Percentiles rank a stretch among this genome's conserved stretches.
Conservation (phyloP, 2,329 filamentous ascomycete species). For the Talaromyces funiculosus region DNA sequence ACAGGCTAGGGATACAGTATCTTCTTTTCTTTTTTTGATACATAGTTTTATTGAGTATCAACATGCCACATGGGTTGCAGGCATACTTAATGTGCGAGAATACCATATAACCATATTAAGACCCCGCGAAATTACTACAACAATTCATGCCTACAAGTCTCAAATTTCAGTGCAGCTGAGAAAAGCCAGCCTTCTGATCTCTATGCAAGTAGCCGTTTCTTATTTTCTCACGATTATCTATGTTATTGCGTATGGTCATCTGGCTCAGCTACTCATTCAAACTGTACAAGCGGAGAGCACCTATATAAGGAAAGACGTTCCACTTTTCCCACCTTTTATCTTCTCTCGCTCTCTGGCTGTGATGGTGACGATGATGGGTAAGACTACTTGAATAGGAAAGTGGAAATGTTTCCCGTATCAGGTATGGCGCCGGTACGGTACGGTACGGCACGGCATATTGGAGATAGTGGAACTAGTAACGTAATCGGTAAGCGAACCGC, state of each 20-base stretch:
- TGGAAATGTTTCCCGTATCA: background rate
- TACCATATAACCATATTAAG: background rate
- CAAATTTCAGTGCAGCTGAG: background rate
- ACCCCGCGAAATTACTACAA: background rate
- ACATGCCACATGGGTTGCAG: background rate
- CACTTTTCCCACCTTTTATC: background rate
- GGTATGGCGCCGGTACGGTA: background rate
- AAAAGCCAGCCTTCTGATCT: background rate
- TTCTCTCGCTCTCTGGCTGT: background rate
- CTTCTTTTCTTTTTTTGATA: background rate
- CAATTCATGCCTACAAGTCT: no score
- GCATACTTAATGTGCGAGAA: background rate
- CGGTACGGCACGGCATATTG: background rate
- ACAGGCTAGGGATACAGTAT: no score
- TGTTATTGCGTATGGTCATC: background rate
- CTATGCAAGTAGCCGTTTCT: background rate
- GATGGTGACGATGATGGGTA: background rate
- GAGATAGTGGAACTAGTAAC: no score
- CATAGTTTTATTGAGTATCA: background rate
- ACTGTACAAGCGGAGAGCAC: no score
- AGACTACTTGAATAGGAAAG: background rate
- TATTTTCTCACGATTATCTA: background rate
- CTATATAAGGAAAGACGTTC: background rate
- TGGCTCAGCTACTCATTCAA: background rate
- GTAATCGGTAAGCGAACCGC: no score